A percentile compares a stretch with the other conserved stretches of the same genome.
Conservation (phyloP, 2,329 filamentous ascomycete species). For the Verticillium dahliae region DNA sequence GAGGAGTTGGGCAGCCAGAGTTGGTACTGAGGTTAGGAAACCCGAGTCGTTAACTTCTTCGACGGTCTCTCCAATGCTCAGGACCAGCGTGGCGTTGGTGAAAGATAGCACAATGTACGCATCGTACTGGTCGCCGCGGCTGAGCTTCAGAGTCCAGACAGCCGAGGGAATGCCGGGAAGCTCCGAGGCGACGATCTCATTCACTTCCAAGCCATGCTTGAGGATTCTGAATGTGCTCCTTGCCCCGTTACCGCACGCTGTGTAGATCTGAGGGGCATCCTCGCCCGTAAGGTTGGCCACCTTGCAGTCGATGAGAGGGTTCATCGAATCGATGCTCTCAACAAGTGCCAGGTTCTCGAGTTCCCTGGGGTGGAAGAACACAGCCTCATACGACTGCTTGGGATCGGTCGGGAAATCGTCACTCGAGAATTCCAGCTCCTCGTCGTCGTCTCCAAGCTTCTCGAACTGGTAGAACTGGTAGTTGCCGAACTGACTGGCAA, state of each 20-base stretch:
- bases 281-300: constrained; percentile 86
- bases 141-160: constrained; percentile 93
- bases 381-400: constrained; percentile 62
- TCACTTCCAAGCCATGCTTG: constrained; percentile 87
- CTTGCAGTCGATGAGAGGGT: constrained; percentile 85
- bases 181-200: constrained; percentile 92
- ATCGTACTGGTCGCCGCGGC: constrained; percentile 75
- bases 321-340: constrained; percentile 81
- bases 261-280: constrained; percentile 94
- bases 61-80: constrained; percentile 94
- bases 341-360: constrained; percentile 79
- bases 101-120: constrained; percentile 95
- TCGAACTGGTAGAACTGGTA: constrained; percentile 96
- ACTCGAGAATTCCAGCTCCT: constrained; percentile 80
- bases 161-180: constrained; percentile 81
- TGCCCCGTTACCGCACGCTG: constrained; percentile 81
- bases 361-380: constrained; percentile 77
- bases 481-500: constrained; percentile 87
- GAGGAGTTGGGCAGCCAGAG: constrained; percentile 86
- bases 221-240: constrained; percentile 86
- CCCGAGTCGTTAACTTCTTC: constrained; percentile 93
- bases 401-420: constrained; percentile 76
- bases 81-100: constrained; percentile 79
- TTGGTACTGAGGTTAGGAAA: constrained; percentile 82
- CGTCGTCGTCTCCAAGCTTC: constrained; percentile 91